A percentile compares a stretch with the other conserved stretches of the same genome.
phyloP scores from a whole-genome alignment of 1,139 yeast species.

The Starmera stellimalicola region DNA sequence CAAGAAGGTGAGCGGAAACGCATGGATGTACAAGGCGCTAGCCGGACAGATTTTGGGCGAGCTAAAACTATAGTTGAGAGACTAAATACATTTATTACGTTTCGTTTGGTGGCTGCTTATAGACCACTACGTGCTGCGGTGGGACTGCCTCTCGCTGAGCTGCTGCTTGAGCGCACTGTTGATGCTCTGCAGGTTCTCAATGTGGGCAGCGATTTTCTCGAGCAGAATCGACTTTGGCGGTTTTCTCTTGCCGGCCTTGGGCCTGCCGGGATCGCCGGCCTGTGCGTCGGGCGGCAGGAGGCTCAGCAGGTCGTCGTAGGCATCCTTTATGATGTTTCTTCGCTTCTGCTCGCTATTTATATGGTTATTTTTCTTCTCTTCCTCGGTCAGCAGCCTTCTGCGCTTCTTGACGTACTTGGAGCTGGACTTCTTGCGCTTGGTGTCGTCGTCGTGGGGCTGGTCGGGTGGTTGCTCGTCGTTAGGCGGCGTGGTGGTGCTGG shows the following conservation, averaged over 20 bases:
- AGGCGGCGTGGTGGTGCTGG: background rate
- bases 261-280: conserved; percentile 9
- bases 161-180: conserved; percentile 21
- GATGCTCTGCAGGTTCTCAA: conserved; percentile 18
- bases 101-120: background rate
- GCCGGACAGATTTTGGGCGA: conserved; percentile 81
- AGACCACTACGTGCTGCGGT: background rate
- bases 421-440: conserved; percentile 22
- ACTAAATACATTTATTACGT: background rate
- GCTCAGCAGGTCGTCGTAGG: conserved; percentile 39
- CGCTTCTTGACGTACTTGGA: conserved; percentile 13
- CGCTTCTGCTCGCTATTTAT: conserved; percentile 70
- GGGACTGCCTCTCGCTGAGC: no score
- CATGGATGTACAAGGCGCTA: conserved; percentile 92
- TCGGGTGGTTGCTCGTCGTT: background rate
- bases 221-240: conserved; percentile 22
- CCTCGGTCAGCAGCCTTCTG: conserved; percentile 46
- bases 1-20: conserved; percentile 86
- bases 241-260: conserved; percentile 3
- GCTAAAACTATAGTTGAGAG: conserved; percentile 42
- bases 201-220: conserved; percentile 24
- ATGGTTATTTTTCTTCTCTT: conserved; percentile 66
- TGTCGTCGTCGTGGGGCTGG: conserved; percentile 8
- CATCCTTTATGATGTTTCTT: conserved; percentile 57
- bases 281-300: conserved; percentile 21